Evolutionary conservation across 345 rosid genomes (phyloP), one percentile per base, ranked within the genome.

Genomic region (Hypericum androsaemum): DNA sequence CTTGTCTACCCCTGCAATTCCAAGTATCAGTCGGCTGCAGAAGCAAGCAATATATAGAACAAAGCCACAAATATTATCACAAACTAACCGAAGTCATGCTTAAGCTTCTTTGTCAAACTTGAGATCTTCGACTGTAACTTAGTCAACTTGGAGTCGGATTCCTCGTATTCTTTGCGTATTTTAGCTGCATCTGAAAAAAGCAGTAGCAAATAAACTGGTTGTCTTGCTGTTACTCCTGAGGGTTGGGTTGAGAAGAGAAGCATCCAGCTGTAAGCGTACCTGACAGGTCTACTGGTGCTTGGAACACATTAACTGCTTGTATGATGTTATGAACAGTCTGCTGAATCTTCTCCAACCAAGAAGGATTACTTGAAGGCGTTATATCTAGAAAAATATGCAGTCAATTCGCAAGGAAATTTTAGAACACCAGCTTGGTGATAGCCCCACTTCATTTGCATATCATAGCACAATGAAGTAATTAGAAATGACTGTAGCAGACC

Each of bases 281-380:
- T 32, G 86, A 78, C 74, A 61, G 80, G 65, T 83, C 82, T 44
- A 86, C 79, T 11, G 95, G 95, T 37, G 85, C 65, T 64, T 64
- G 82, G 64, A 94, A 77, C 50, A 86, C 37, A 73, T 83, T 81
- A 71, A 94, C 80, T 74, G 92, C 80, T 63, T 60, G 80, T 39
- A 94, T 65, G 57, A 94, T 64, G 71, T 58, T 72, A 57, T 66
- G 57, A 41, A 79, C 76, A 54, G 84, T 78, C 64, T 60, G 60
- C 59, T 78, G 88, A 70, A 88, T 77, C 77, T 73, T 82, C 80
- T 80, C 89, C 78, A 88, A 67, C 99, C 95, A 88, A 48, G 88
- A 80, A 56, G 74, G 77, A 52, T 62, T 74, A 63, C 69, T 69
- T 50, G 57, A 17, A 50, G 59, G 64, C 43, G 65, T 71, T 52